Base-by-base conservation (phyloP, 805 yeast species). In the Wickerhamiella australiensis region DNA sequence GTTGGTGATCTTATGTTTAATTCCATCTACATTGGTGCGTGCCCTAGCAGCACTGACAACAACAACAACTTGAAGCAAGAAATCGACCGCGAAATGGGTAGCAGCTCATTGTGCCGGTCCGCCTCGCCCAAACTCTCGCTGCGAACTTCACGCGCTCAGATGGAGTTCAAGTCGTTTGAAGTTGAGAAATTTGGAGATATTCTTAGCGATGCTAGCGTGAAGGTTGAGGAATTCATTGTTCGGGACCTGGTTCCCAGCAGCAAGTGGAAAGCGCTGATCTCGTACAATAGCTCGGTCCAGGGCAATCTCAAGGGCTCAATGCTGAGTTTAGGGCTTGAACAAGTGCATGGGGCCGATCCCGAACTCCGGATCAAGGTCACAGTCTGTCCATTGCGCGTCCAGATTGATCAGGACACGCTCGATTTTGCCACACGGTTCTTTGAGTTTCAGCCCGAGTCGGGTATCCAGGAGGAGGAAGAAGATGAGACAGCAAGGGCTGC, bases 381-480 rank as follows among this genome's bases (percentile, higher is more conserved):
- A 1, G 65, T 85, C 0, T 67, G 83, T 17, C 98, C 98, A 0
- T 59, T 92, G 41, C 69, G 95, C 47, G 64, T 92, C 13, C 86
- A 85, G 61, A 78, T 92, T 41, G 97, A 92, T 63, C 98, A 92
- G 62, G 97, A 90, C 59, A 85, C 96, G 0, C 68, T 87, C 17
- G 96, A 87, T 50, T 88, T 90, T 56, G 57, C 87, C 27, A 76
- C 78, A 0, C 69, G 96, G 33, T 92, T 86, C 65, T 77, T 82
- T 29, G 87, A 80, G 52, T 92, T 92, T 61, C 80, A 77, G 59
- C 95, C 85, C 58, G 73, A 29, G 6, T 17, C 41, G 5, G 25
- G 18, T 31, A 43, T n/a, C n/a, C 27, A 20, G 5, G 47, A 7
- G 5, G n/a, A 17, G 8, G 57, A 50, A 7, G 61, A 51, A 3